Conservation (phyloP, 371 early-diverging fungal species). For the Rhizopus sp. region DNA sequence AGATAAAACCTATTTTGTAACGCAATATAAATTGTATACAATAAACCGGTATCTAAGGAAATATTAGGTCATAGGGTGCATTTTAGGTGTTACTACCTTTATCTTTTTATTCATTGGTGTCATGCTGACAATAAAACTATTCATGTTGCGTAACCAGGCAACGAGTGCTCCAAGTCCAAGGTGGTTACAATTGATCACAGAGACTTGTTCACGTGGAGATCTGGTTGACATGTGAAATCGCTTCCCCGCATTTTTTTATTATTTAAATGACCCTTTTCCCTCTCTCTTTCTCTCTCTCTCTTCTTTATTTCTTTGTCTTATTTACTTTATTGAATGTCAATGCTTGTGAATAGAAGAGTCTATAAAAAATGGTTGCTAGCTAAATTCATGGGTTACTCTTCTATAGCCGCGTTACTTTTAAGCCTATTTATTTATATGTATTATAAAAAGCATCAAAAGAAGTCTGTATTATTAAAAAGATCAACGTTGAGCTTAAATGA, state of each 20-base stretch:
- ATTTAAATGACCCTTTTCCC: too few species aligned
- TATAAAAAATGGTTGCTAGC: background rate
- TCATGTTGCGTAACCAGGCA: background rate
- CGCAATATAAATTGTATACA: background rate
- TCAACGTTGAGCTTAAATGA: background rate
- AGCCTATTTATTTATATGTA: background rate
- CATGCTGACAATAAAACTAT: background rate
- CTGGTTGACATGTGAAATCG: background rate
- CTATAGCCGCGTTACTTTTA: background rate
- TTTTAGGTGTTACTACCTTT: background rate
- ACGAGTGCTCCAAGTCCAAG: background rate
- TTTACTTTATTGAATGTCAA: background rate
- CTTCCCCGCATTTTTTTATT: background rate
- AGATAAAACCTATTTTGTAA: background rate
- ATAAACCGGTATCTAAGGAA: background rate
- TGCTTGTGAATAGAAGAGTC: background rate
- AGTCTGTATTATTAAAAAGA: background rate
- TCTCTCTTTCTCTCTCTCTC: background rate
- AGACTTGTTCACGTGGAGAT: background rate
- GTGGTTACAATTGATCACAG: background rate
- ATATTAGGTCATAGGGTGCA: background rate
- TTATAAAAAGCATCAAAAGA: slow-evolving; percentile 1
- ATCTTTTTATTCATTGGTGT: background rate
- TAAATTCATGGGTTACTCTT: background rate
- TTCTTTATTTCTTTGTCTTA: background rate